Evolutionary conservation across 2,329 filamentous ascomycete species (phyloP), one percentile per base, ranked within the genome.

Genomic region (Diaporthe caulivora): DNA sequence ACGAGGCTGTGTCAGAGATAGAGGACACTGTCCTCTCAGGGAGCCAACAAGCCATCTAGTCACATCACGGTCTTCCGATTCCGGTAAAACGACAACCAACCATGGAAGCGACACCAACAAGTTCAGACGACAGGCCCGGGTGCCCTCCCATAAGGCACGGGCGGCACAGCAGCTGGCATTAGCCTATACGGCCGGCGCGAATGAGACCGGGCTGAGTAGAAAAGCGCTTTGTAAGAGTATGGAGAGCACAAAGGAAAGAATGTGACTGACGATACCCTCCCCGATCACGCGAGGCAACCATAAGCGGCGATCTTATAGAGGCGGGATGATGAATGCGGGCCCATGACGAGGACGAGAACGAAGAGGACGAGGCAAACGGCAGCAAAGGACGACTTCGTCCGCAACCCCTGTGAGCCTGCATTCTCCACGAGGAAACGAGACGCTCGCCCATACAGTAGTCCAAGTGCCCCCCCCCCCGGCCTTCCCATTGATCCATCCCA

Each of bases 281-380:
- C 11, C 42, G 47, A 67, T 67, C 31, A 67, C 60, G 37, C 31
- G 24, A 9, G 44, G 62, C 31, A 67, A 53, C 62, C 31, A 53
- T 67, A 67, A 67, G 44, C 62, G 47, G 62, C 47, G 62, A 67
- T 67, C 62, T 67, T 67, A 53, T 67, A 67, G 62, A n/a, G 10
- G 62, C 62, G 31, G 62, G 62, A 60, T 60, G 37, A 40, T 21
- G 37, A 40, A 9, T 40, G 37, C 40, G 62, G 17, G n/a, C 24
- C 44, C 42, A 65, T 29, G 21, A 40, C 44, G 31, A 51, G 44
- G 42, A 49, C 44, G 34, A 40, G 62, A 34, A 29, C 47, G 57
- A 49, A 7, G 42, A 49, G 29, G 18, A n/a, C 9, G 51, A 54
- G 51, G 53, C 49, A 40, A 15, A 51, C 47, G 47, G 47, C 51